Conservation (phyloP, 805 yeast species). For the Barnettozyma pratensis region DNA sequence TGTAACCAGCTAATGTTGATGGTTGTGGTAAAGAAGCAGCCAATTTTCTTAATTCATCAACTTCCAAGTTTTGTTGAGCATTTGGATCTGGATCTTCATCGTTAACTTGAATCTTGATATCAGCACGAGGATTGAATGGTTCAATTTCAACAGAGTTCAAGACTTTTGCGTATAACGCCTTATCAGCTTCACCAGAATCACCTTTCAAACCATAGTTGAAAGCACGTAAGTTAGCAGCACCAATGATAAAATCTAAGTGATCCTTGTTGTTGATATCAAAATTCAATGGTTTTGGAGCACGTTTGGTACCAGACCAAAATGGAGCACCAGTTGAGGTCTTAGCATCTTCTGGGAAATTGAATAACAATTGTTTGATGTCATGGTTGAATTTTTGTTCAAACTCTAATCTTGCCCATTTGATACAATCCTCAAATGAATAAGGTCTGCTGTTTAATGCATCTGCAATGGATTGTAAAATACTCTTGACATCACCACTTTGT, state of each 20-base stretch:
- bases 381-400: slow-evolving; percentile 81
- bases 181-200: slow-evolving; percentile 47
- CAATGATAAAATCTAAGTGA: slow-evolving; percentile 79
- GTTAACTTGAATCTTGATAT: slow-evolving; percentile 74
- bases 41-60: slow-evolving; percentile 59
- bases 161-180: slow-evolving; percentile 45
- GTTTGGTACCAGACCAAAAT: slow-evolving; percentile 97
- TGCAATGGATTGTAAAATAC: slow-evolving; percentile 74
- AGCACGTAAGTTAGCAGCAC: slow-evolving; percentile 90
- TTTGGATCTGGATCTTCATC: slow-evolving; percentile 90
- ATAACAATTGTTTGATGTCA: slow-evolving; percentile 85
- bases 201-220: slow-evolving; percentile 86
- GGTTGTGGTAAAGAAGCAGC: slow-evolving; percentile 86
- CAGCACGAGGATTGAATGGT: slow-evolving; percentile 71
- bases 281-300: slow-evolving; percentile 84
- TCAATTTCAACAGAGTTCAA: slow-evolving; percentile 45
- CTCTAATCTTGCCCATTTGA: slow-evolving; percentile 89
- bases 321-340: slow-evolving; percentile 85
- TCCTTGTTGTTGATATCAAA: slow-evolving; percentile 73
- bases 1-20: slow-evolving; percentile 80
- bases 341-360: slow-evolving; percentile 93
- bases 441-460: slow-evolving; percentile 79
- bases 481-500: slow-evolving; percentile 88
- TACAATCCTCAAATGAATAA: slow-evolving; percentile 85
- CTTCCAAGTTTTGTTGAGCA: slow-evolving; percentile 45